A percentile compares a stretch with the other conserved stretches of the same genome.
Conservation (phyloP, 768 basidiomycete genomes). For the Podaxis sp. region DNA sequence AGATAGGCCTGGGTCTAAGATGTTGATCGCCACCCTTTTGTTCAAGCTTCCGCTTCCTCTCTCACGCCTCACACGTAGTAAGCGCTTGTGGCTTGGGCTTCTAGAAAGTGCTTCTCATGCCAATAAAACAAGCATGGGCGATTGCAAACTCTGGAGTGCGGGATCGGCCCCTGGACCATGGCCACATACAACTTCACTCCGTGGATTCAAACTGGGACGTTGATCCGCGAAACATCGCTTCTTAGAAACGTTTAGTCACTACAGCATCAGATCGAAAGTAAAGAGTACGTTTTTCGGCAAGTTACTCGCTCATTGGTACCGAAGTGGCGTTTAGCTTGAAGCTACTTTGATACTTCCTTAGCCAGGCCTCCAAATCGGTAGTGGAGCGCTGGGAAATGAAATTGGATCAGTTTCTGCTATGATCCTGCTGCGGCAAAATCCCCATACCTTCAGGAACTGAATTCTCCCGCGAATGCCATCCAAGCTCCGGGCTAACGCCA, state of each 20-base stretch:
- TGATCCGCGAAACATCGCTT: neutral
- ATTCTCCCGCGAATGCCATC: constrained; percentile 64
- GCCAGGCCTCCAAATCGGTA: constrained; percentile 55
- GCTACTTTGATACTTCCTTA: constrained; percentile 37
- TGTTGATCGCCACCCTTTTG: too few species aligned
- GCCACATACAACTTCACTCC: neutral
- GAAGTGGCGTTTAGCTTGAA: neutral
- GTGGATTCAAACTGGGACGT: neutral
- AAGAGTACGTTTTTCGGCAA: neutral
- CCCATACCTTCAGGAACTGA: constrained; percentile 60
- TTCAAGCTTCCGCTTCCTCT: too few species aligned
- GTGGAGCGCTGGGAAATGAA: constrained; percentile 50
- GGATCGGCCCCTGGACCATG: neutral
- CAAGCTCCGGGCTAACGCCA: constrained; percentile 63
- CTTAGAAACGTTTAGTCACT: neutral
- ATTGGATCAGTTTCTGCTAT: neutral
- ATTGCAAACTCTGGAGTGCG: neutral
- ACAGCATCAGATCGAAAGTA: neutral
- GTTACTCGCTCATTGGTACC: too few species aligned
- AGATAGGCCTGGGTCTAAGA: too few species aligned
- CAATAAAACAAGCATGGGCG: too few species aligned
- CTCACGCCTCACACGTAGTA: too few species aligned
- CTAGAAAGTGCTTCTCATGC: neutral
- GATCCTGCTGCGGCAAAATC: neutral
- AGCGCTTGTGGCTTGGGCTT: too few species aligned